Evolutionary conservation across 768 basidiomycete species (phyloP), one percentile per base, ranked within the genome.

Genomic region (Pseudohyphozyma bogoriensis): DNA sequence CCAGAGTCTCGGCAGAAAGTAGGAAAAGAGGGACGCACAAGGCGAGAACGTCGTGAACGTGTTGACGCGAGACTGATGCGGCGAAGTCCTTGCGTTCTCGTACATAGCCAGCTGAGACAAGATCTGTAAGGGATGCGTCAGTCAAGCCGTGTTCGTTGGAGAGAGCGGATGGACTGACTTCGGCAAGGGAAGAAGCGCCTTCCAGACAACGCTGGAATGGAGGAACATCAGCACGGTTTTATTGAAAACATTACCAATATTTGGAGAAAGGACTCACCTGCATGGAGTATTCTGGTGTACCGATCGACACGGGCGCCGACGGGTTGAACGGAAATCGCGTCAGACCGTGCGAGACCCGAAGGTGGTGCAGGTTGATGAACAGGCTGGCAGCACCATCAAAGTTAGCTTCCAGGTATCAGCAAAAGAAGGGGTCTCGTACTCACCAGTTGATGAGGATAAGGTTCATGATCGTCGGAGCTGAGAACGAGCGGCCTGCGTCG

Each of bases 131-230:
- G 24, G 7, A 28, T 10, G 40, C 22, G 16, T 13, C 18, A 22
- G 6, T 9, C 31, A 32, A 32, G 28, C 10, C 26, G n/a, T 6
- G 22, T 24, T 12, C 9, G 0, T 56, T 37, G 18, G n/a, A 10
- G 1, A 5, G 51, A 55, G 28, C 11, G 26, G 24, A 26, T n/a
- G 32, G 24, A 33, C 56, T 16, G 35, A 59, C 62, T 44, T 62
- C 58, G 45, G 59, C 45, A 12, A 56, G 47, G 1, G 54, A 47
- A 28, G 53, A 54, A 7, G 57, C 37, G 5, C 60, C 65, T 44
- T 62, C 60, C 51, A 61, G 62, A n/a, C 60, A 62, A 15, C 61
- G 37, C 55, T n/a, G n/a, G n/a, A n/a, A n/a, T n/a, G n/a, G n/a
- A n/a, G n/a, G n/a, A n/a, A n/a, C n/a, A n/a, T n/a, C n/a, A n/a